phyloP scores from a whole-genome alignment of 75 land plant genomes.

The Pinus taeda region DNA sequence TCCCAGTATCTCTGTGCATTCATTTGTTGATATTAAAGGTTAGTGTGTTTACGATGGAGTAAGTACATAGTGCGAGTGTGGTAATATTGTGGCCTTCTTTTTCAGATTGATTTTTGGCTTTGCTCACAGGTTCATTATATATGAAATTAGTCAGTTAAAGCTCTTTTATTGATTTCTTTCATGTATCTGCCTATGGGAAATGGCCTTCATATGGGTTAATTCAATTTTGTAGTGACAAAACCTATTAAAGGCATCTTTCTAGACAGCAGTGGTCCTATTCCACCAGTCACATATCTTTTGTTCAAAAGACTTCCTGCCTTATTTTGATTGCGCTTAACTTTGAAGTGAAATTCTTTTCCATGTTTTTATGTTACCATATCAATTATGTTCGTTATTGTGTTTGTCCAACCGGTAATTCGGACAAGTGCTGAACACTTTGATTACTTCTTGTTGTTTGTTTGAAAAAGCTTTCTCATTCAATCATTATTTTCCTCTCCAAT shows the following conservation, averaged over 20 bases:
- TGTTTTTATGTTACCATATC: background rate
- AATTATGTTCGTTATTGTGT: background rate
- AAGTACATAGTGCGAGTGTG: background rate
- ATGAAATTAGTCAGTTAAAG: background rate
- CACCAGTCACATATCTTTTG: background rate
- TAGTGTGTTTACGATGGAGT: background rate
- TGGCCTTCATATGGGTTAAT: too few relatives aligned
- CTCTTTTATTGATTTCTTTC: background rate
- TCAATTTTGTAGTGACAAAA: too few relatives aligned
- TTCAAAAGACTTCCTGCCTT: background rate
- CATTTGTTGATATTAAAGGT: background rate
- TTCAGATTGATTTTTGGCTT: background rate
- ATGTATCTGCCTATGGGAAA: background rate
- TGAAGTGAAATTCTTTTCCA: background rate
- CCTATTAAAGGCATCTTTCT: background rate
- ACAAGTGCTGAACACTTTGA: background rate
- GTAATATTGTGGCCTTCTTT: background rate
- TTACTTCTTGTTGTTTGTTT: background rate
- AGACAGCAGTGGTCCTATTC: background rate
- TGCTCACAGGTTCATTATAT: background rate
- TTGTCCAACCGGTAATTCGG: background rate
- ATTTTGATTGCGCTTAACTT: background rate
- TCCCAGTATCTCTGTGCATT: background rate
- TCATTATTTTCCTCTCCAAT: background rate
- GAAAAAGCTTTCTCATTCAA: background rate